Percentiles rank a stretch among this genome's conserved stretches.
Conservation (phyloP, 805 yeast species). For the Candida hungchunana region DNA sequence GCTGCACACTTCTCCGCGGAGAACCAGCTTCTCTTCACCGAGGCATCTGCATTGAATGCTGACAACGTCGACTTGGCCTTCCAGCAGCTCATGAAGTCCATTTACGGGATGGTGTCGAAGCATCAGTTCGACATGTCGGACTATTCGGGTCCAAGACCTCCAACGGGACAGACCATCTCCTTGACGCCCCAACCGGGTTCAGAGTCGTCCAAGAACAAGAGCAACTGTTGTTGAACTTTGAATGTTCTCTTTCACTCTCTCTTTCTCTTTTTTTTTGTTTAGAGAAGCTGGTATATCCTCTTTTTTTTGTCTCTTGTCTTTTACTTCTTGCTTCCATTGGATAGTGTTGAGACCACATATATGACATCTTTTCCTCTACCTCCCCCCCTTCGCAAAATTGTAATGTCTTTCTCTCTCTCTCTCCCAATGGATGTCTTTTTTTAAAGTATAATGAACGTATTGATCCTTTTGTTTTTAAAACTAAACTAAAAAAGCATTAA, state of each 20-base stretch:
- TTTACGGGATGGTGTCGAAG: constrained; percentile 90
- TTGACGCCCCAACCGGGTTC: constrained; percentile 92
- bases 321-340: constrained; percentile 1
- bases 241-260: constrained; percentile 1
- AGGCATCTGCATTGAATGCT: constrained; percentile 90
- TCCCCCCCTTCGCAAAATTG: too few relatives aligned
- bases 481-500: too few relatives aligned
- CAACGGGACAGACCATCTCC: constrained; percentile 85
- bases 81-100: constrained; percentile 87
- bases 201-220: constrained; percentile 47
- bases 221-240: constrained; percentile 58
- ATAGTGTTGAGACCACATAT: too few relatives aligned
- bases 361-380: too few relatives aligned
- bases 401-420: too few relatives aligned
- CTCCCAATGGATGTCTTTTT: too few relatives aligned
- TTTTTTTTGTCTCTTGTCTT: neutral
- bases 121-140: constrained; percentile 90
- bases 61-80: constrained; percentile 94
- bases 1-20: constrained; percentile 93
- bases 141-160: constrained; percentile 57
- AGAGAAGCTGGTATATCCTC: neutral
- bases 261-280: constrained; percentile 1
- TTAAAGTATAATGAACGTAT: too few relatives aligned
- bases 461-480: too few relatives aligned
- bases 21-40: constrained; percentile 88